These are phyloP conservation scores for Citrus mangshanensis DNA, from an alignment of 345 rosid species.

Conservation along the genomic window DNA sequence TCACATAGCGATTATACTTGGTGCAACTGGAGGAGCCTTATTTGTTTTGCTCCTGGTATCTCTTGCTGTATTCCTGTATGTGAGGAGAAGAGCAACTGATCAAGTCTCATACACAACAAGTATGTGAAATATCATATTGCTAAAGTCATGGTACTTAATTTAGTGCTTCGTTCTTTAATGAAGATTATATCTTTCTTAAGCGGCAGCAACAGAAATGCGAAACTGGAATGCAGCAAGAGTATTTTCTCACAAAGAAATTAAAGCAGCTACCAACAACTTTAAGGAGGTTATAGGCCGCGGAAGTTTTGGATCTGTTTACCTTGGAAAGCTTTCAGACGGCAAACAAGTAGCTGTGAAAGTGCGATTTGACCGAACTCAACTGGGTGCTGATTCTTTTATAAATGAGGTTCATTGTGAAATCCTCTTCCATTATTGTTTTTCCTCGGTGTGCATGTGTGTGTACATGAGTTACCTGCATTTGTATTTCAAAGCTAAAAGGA, in stretches of 20 bases:
- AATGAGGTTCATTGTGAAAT: conserved; percentile 59
- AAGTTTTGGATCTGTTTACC: conserved; percentile 87
- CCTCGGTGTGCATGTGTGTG: neutral
- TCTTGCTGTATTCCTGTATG: conserved; percentile 29
- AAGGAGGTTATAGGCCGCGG: conserved; percentile 86
- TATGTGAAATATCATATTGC: conserved; percentile 29
- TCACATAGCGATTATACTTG: conserved; percentile 47
- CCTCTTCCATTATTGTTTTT: neutral
- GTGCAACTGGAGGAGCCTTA: conserved; percentile 58
- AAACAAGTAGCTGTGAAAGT: conserved; percentile 87
- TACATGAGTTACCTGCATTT: neutral
- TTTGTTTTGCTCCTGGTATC: conserved; percentile 44
- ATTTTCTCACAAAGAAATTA: conserved; percentile 81
- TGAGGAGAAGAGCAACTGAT: conserved; percentile 46
- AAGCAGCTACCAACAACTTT: conserved; percentile 70
- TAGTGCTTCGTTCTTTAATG: conserved; percentile 10
- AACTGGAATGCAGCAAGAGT: conserved; percentile 83
- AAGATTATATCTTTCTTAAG: conserved; percentile 23
- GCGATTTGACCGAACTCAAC: conserved; percentile 73
- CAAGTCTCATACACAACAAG: conserved; percentile 32
- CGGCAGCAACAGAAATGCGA: conserved; percentile 53
- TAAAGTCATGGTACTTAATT: neutral
- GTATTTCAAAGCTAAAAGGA: neutral
- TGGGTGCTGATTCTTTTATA: conserved; percentile 89
- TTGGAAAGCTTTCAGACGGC: conserved; percentile 76